Conservation (phyloP, 2,329 filamentous ascomycete species). For the Ascochyta pisi region DNA sequence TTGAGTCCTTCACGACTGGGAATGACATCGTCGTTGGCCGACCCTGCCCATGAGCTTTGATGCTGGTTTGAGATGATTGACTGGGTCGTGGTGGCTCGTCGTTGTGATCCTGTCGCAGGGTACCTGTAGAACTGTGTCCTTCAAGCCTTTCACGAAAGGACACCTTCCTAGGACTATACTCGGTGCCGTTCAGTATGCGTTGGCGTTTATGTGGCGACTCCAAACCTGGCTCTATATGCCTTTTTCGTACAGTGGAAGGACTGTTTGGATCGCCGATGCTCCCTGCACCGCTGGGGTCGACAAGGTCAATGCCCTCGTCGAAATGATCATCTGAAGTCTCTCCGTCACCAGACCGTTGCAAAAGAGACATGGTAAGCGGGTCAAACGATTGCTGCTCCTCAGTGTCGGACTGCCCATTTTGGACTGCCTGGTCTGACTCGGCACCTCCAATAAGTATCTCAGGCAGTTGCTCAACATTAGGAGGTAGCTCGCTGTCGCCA, state of each 20-base stretch:
- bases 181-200: slow-evolving; percentile 19
- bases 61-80: slow-evolving; percentile 50
- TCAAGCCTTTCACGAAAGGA: slow-evolving; percentile 21
- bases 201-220: slow-evolving; percentile 24
- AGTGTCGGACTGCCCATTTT: slow-evolving; percentile 23
- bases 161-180: slow-evolving; percentile 14
- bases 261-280: slow-evolving; percentile 4
- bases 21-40: slow-evolving; percentile 65
- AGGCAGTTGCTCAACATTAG: slow-evolving; percentile 4
- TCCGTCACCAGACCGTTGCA: slow-evolving; percentile 15
- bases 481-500: background rate
- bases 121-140: background rate
- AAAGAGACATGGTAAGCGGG: slow-evolving; percentile 38
- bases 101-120: slow-evolving; percentile 6
- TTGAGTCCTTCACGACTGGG: slow-evolving; percentile 77
- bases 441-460: slow-evolving; percentile 17
- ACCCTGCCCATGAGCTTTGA: slow-evolving; percentile 46
- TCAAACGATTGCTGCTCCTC: slow-evolving; percentile 38
- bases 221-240: slow-evolving; percentile 17
- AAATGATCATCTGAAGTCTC: slow-evolving; percentile 17
- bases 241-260: slow-evolving; percentile 27
- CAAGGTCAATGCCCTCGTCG: slow-evolving; percentile 30
- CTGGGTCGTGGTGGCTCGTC: slow-evolving; percentile 22
- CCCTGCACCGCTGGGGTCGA: slow-evolving; percentile 24
- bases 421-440: slow-evolving; percentile 33